Evolutionary conservation across 257 asterid species (phyloP).

Genomic region (Solanum sparsipilum): DNA sequence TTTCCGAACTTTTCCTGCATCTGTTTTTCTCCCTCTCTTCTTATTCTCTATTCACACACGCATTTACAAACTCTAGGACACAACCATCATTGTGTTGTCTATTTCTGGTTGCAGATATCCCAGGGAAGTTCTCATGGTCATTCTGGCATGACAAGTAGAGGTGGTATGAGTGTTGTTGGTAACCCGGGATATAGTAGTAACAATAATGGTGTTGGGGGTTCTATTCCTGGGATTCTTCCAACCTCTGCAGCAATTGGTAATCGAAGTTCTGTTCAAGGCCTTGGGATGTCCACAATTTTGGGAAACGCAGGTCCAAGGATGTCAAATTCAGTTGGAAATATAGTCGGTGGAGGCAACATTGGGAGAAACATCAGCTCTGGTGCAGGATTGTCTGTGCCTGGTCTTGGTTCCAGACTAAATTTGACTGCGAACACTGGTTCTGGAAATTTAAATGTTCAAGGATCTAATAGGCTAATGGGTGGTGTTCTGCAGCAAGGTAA

Average conservation of each 20-base stretch:
- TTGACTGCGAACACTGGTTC: slow-evolving; percentile 57
- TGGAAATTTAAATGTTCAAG: slow-evolving; percentile 77
- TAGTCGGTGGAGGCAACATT: slow-evolving; percentile 79
- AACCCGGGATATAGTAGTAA: slow-evolving; percentile 69
- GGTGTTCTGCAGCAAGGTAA: slow-evolving; percentile 93
- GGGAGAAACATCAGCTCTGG: slow-evolving; percentile 88
- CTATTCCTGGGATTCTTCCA: slow-evolving; percentile 87
- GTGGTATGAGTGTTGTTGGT: slow-evolving; percentile 76
- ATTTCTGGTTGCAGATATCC: slow-evolving; percentile 54
- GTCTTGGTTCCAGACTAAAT: slow-evolving; percentile 76
- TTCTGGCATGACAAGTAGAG: slow-evolving; percentile 78
- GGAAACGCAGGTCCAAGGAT: slow-evolving; percentile 82
- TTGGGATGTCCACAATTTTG: slow-evolving; percentile 65
- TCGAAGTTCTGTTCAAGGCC: slow-evolving; percentile 66
- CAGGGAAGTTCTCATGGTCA: slow-evolving; percentile 78
- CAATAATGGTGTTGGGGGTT: slow-evolving; percentile 78
- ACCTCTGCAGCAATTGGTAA: slow-evolving; percentile 80
- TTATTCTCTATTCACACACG: background rate
- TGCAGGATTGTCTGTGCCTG: slow-evolving; percentile 88
- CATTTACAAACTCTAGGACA: background rate
- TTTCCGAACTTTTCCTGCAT: background rate
- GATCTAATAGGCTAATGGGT: slow-evolving; percentile 75
- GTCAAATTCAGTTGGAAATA: slow-evolving; percentile 72
- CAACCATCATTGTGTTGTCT: background rate
- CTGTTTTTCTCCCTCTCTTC: background rate